phyloP scores from a whole-genome alignment of 306 rosid genomes.

The Rosa multiflora region DNA sequence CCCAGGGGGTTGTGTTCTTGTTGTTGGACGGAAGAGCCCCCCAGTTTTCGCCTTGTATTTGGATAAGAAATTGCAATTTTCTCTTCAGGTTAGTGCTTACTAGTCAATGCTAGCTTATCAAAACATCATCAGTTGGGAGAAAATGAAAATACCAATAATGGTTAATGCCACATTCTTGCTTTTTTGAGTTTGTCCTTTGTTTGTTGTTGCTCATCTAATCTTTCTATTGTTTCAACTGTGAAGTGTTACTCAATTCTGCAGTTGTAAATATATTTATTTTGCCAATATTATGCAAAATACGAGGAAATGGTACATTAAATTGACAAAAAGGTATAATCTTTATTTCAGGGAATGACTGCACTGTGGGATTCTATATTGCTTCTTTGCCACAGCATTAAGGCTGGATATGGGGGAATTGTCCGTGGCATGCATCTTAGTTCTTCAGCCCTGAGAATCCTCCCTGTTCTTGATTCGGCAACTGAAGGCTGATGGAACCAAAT shows the following conservation, averaged over 20 bases:
- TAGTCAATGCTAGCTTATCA: not conserved
- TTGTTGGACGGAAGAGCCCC: constrained; percentile 77
- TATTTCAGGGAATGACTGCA: constrained; percentile 82
- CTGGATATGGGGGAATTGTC: constrained; percentile 70
- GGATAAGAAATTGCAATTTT: constrained; percentile 86
- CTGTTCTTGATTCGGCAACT: constrained; percentile 61
- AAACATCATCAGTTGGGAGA: not conserved
- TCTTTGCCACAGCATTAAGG: constrained; percentile 67
- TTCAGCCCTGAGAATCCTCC: constrained; percentile 77
- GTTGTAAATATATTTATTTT: not conserved
- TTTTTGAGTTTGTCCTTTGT: not conserved
- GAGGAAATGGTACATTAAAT: not conserved
- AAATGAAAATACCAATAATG: not conserved
- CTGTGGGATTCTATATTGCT: constrained; percentile 87
- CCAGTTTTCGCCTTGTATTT: constrained; percentile 83
- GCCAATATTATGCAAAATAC: not conserved
- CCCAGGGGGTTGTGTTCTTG: constrained; percentile 78
- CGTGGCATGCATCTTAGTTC: constrained; percentile 89
- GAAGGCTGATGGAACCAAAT: constrained; percentile 44
- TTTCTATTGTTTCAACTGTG: not conserved
- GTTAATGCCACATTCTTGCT: not conserved
- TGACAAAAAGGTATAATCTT: constrained; percentile 20
- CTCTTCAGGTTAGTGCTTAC: constrained; percentile 74
- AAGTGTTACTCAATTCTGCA: not conserved
- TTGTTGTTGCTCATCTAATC: not conserved